phyloP scores from a whole-genome alignment of 225 moss, liverwort and hornwort species.

The Rhytidiadelphus loreus region DNA sequence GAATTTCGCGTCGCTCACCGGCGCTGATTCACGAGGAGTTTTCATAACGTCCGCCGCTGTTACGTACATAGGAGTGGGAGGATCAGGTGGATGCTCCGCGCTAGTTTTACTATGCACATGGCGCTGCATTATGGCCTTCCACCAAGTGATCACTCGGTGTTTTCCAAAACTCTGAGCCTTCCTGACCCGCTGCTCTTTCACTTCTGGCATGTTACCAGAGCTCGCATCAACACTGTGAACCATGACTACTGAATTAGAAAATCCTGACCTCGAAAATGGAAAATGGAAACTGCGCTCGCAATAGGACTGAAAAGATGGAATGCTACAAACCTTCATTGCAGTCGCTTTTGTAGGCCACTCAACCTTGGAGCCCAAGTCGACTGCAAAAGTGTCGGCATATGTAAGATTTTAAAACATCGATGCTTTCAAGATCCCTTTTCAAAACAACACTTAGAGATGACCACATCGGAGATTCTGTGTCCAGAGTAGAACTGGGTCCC shows the following conservation, averaged over 20 bases:
- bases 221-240: background rate
- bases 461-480: background rate
- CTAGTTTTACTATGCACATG: background rate
- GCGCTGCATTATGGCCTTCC: background rate
- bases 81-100: background rate
- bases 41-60: slow-evolving; percentile 3
- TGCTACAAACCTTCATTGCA: background rate
- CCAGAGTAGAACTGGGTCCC: background rate
- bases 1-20: background rate
- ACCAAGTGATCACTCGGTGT: background rate
- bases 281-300: background rate
- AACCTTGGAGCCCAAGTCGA: background rate
- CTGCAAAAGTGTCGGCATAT: background rate
- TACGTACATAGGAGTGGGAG: background rate
- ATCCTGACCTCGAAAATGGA: background rate
- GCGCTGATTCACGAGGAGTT: background rate
- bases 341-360: background rate
- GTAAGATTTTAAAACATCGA: background rate
- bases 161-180: background rate
- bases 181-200: background rate
- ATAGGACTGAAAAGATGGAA: background rate
- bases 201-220: background rate
- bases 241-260: background rate
- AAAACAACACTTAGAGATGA: background rate
- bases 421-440: background rate